These are phyloP conservation scores for Cucumis melo DNA, from an alignment of 306 rosid species.

Conservation along the genomic window DNA sequence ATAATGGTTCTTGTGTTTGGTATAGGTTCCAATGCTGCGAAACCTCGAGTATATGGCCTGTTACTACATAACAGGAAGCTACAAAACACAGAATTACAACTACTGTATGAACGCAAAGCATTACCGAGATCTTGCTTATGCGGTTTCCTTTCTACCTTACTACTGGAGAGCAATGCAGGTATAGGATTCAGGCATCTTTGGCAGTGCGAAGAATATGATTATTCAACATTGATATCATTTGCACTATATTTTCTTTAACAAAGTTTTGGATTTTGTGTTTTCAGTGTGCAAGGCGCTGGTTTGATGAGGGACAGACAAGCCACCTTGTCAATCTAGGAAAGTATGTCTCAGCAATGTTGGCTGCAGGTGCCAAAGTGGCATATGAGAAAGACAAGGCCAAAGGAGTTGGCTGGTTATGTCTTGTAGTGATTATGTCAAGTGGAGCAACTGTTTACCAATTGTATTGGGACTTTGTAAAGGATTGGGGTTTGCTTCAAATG, in stretches of 20 bases:
- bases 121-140: slow-evolving; percentile 75
- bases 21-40: slow-evolving; percentile 82
- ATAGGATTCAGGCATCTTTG: neutral
- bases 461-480: slow-evolving; percentile 98
- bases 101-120: slow-evolving; percentile 71
- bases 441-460: slow-evolving; percentile 88
- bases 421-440: slow-evolving; percentile 81
- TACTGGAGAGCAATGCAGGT: slow-evolving; percentile 99
- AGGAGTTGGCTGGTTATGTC: slow-evolving; percentile 65
- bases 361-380: slow-evolving; percentile 96
- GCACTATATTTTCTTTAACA: neutral
- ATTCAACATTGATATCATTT: neutral
- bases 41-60: slow-evolving; percentile 77
- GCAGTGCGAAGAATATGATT: neutral
- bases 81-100: slow-evolving; percentile 73
- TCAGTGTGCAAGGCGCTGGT: slow-evolving; percentile 94
- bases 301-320: slow-evolving; percentile 86
- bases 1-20: neutral
- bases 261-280: neutral
- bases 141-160: slow-evolving; percentile 90
- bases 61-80: slow-evolving; percentile 93
- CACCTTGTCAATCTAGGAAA: slow-evolving; percentile 86
- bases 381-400: slow-evolving; percentile 69
- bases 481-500: slow-evolving; percentile 97
- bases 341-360: slow-evolving; percentile 96